phyloP scores from a whole-genome alignment of 176 grass and related monocot genomes.

The Aegilops sharonensis region DNA sequence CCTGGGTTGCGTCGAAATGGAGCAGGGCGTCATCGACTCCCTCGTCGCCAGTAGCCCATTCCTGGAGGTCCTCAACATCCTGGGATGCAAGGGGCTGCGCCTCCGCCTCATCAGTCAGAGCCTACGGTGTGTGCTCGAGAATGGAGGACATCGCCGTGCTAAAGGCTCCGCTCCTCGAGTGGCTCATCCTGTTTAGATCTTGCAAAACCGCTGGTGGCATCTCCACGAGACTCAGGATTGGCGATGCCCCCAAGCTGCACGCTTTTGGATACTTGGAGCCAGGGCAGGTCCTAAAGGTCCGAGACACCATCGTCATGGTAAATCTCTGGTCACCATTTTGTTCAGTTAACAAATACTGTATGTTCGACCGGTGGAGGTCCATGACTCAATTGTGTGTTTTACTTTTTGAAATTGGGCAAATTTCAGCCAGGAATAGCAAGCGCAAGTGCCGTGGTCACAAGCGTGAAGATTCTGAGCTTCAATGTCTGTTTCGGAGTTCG shows the following conservation, averaged over 20 bases:
- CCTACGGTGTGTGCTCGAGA: background rate
- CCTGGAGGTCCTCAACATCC: background rate
- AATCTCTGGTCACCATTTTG: background rate
- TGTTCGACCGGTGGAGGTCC: background rate
- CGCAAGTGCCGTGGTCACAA: background rate
- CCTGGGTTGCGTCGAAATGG: background rate
- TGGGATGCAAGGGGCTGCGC: background rate
- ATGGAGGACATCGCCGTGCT: background rate
- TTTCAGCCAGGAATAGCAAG: background rate
- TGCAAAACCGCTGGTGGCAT: background rate
- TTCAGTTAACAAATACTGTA: background rate
- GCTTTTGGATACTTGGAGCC: background rate
- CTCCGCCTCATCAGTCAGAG: conserved; percentile 4
- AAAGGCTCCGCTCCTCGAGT: background rate
- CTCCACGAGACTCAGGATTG: conserved; percentile 2
- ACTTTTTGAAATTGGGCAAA: background rate
- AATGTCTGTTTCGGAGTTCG: background rate
- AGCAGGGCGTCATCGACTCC: background rate
- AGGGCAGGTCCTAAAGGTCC: background rate
- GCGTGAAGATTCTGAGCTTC: background rate
- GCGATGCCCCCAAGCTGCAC: conserved; percentile 16
- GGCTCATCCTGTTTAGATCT: background rate
- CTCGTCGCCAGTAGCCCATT: background rate
- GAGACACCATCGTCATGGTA: conserved; percentile 13
- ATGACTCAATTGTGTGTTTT: background rate